These are phyloP conservation scores for Caryopteris hybrid DNA, from an alignment of 305 asterid genomes.

Conservation along the genomic window DNA sequence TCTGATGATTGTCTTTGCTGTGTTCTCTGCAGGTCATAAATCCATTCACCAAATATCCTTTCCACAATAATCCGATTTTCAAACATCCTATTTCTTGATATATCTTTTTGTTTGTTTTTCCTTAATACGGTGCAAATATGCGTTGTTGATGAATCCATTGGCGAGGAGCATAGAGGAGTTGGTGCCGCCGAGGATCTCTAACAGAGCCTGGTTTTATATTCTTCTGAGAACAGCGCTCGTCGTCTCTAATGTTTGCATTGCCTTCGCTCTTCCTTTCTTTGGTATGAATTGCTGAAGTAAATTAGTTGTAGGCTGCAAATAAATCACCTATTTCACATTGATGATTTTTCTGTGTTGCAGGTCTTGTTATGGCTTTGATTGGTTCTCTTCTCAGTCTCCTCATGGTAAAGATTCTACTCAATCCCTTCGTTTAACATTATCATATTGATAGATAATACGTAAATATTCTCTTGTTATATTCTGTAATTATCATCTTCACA, in stretches of 20 bases:
- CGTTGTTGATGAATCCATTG: conserved; percentile 58
- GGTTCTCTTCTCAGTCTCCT: conserved; percentile 62
- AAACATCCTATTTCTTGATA: background rate
- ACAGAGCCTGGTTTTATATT: conserved; percentile 40
- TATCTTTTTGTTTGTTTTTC: background rate
- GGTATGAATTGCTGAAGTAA: conserved; percentile 22
- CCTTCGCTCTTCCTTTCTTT: conserved; percentile 52
- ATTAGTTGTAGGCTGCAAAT: background rate
- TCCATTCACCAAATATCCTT: conserved; percentile 43
- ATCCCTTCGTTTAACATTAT: background rate
- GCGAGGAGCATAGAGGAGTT: conserved; percentile 52
- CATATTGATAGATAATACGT: background rate
- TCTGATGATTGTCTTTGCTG: background rate
- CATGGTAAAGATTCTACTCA: conserved; percentile 37
- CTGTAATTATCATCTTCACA: no score
- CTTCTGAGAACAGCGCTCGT: conserved; percentile 47
- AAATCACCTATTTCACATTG: background rate
- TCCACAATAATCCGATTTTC: background rate
- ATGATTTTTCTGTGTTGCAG: conserved; percentile 28
- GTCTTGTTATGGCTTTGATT: conserved; percentile 63
- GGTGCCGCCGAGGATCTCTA: conserved; percentile 36
- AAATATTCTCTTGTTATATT: no score
- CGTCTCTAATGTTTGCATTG: conserved; percentile 47
- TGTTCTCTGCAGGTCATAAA: conserved; percentile 29
- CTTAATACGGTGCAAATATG: conserved; percentile 41